Evolutionary conservation across 805 yeast species (phyloP).

Genomic region (Saccharomycopsis amapae): DNA sequence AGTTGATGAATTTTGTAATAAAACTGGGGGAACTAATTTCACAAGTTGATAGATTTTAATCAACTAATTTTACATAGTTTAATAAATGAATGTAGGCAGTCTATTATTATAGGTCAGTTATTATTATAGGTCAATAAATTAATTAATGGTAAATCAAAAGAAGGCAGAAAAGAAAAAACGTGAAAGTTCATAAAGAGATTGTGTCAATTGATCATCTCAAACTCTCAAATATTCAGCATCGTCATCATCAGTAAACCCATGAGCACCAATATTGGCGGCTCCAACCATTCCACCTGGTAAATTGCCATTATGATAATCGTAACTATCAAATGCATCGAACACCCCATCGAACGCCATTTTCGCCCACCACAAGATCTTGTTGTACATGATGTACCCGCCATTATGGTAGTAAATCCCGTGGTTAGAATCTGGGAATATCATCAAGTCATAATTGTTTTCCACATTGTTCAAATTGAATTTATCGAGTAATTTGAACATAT

Average conservation of each 20-base stretch:
- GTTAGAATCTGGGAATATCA: conserved; percentile 76
- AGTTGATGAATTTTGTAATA: no score
- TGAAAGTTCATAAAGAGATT: not conserved
- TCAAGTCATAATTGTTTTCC: conserved; percentile 71
- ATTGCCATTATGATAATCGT: conserved; percentile 18
- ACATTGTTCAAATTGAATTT: conserved; percentile 43
- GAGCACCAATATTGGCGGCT: no score
- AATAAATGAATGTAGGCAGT: no score
- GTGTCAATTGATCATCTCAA: not conserved
- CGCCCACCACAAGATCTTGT: conserved; percentile 61
- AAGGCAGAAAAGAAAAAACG: no score
- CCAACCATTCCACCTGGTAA: not conserved
- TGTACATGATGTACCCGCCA: conserved; percentile 62
- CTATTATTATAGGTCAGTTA: no score
- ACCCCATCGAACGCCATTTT: conserved; percentile 49
- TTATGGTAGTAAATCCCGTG: conserved; percentile 69
- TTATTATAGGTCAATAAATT: no score
- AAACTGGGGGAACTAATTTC: no score
- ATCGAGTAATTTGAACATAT: conserved; percentile 56
- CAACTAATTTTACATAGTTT: no score
- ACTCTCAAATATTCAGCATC: conserved; percentile 5
- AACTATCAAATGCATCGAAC: conserved; percentile 28
- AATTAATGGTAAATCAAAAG: no score
- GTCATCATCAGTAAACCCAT: not conserved
- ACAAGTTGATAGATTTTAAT: no score